Evolutionary conservation across 768 basidiomycete genomes (phyloP).

Genomic region (Macrolepiota fuliginosa): DNA sequence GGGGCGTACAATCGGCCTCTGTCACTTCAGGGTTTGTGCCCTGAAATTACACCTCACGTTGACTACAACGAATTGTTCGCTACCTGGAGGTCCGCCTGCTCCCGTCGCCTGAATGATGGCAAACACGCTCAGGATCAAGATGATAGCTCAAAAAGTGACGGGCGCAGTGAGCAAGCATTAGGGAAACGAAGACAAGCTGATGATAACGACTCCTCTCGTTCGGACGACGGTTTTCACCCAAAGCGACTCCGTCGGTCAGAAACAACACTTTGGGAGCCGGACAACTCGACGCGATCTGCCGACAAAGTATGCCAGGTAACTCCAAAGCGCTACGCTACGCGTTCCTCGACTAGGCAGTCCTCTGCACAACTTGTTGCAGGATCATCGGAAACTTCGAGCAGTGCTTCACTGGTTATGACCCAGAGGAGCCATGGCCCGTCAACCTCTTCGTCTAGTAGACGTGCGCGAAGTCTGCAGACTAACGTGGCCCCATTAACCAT

Average conservation of each 20-base stretch:
- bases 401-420: neutral
- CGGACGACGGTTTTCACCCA: neutral
- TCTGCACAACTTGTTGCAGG: neutral
- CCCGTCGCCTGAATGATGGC: neutral
- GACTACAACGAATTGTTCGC: neutral
- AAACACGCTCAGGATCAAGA: neutral
- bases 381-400: neutral
- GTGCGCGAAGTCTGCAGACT: neutral
- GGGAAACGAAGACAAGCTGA: constrained; percentile 1
- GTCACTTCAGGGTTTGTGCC: neutral
- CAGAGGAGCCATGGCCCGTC: neutral
- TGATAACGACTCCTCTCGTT: neutral
- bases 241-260: constrained; percentile 10
- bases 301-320: too few relatives aligned
- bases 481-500: neutral
- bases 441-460: neutral
- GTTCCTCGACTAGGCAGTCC: neutral
- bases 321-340: neutral
- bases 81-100: neutral
- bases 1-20: neutral
- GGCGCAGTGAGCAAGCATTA: neutral
- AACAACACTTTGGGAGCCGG: neutral
- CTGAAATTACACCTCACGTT: neutral
- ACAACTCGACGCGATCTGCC: neutral
- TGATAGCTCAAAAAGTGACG: neutral